Evolutionary conservation across 306 rosid genomes (phyloP).

Genomic region (Carpinus viminea): DNA sequence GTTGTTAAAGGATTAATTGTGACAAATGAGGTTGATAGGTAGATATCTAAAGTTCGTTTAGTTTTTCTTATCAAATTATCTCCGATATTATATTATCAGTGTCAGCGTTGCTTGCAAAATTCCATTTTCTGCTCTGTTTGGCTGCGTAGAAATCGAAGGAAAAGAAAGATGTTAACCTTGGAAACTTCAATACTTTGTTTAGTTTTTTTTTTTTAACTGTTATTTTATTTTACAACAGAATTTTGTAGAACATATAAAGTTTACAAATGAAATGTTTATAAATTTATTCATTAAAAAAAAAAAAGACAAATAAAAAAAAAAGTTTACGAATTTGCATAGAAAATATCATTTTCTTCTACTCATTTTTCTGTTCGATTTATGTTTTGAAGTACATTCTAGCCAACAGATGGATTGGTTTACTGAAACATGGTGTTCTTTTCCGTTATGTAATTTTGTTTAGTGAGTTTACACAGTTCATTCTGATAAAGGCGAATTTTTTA

Average conservation of each 20-base stretch:
- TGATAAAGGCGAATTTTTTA: not conserved
- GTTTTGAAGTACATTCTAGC: not conserved
- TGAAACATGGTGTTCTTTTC: slow-evolving; percentile 3
- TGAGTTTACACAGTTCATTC: not conserved
- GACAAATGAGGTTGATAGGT: not conserved
- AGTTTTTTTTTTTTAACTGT: too few species aligned
- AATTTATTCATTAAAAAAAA: too few species aligned
- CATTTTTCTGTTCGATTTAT: not conserved
- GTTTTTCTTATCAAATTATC: not conserved
- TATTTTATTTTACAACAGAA: not conserved
- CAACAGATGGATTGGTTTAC: not conserved
- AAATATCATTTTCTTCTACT: not conserved
- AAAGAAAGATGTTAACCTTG: not conserved
- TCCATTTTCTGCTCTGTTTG: not conserved
- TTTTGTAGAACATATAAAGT: not conserved
- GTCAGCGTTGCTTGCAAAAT: not conserved
- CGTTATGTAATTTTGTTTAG: not conserved
- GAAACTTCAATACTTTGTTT: not conserved
- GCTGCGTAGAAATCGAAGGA: not conserved
- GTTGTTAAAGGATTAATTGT: not conserved
- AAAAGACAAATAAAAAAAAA: not conserved
- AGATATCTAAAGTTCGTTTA: not conserved
- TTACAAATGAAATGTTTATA: not conserved
- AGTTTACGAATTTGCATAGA: not conserved
- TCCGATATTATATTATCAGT: not conserved